These are phyloP conservation scores for Rhynchospora tenuis DNA, from an alignment of 176 grass and related monocot species.

Conservation along the genomic window DNA sequence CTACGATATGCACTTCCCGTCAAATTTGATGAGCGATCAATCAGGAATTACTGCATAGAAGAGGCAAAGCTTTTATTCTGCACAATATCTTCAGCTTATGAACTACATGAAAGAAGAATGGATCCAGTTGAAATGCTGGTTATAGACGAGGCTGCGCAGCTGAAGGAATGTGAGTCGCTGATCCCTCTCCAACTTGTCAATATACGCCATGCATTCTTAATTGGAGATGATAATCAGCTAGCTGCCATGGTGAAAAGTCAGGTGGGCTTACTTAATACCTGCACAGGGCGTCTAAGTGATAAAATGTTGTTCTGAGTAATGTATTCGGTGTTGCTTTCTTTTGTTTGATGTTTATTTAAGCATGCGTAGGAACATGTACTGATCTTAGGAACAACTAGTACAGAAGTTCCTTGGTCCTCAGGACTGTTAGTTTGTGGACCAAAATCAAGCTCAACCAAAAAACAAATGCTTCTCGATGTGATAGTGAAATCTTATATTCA, in stretches of 20 bases:
- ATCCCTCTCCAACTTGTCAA: constrained; percentile 51
- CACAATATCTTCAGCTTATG: constrained; percentile 54
- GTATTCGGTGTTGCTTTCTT: neutral
- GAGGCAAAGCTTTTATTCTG: constrained; percentile 64
- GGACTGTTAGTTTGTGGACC: neutral
- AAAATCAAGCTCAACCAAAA: neutral
- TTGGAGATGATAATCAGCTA: constrained; percentile 87
- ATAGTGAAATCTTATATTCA: neutral
- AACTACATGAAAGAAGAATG: constrained; percentile 39
- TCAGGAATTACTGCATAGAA: constrained; percentile 65
- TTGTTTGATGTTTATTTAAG: neutral
- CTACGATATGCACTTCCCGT: constrained; percentile 32
- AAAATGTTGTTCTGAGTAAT: constrained; percentile 4
- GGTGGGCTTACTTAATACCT: constrained; percentile 21
- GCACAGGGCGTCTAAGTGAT: neutral
- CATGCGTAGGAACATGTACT: neutral
- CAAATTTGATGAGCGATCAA: constrained; percentile 32
- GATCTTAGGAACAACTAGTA: neutral
- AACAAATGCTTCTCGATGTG: neutral
- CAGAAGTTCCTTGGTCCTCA: neutral
- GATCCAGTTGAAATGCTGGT: constrained; percentile 59
- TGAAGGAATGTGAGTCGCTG: constrained; percentile 78
- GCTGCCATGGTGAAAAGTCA: constrained; percentile 82
- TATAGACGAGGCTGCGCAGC: constrained; percentile 79
- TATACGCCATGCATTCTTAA: constrained; percentile 60